Conservation (phyloP, 768 basidiomycete genomes). For the Kwoniella pini region DNA sequence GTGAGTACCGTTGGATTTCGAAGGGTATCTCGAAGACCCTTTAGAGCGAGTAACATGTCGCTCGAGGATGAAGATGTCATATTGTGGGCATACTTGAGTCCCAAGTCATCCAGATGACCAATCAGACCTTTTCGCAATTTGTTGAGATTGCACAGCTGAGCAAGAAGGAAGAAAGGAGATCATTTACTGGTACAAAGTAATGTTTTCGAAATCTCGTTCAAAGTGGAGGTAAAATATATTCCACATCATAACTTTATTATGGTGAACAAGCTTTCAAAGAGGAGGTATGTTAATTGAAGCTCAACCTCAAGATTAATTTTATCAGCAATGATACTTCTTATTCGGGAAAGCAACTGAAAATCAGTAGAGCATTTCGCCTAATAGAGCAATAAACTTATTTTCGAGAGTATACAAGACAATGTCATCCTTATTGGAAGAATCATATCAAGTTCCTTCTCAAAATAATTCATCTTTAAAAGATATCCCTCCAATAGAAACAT, state of each 20-base stretch:
- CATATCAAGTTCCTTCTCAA: slow-evolving; percentile 13
- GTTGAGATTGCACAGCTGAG: too few species aligned
- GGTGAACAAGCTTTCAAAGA: neutral
- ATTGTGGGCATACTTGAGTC: neutral
- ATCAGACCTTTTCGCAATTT: too few species aligned
- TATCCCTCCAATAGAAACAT: slow-evolving; percentile 56
- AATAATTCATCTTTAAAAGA: neutral
- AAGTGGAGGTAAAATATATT: slow-evolving; percentile 19
- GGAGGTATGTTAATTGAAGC: slow-evolving; percentile 3
- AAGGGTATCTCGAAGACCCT: slow-evolving; percentile 33
- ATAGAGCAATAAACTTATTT: neutral
- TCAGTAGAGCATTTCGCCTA: neutral
- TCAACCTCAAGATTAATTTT: too few species aligned
- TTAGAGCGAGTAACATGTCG: slow-evolving; percentile 14
- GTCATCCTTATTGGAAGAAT: slow-evolving; percentile 36
- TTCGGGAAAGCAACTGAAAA: too few species aligned
- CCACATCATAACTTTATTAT: slow-evolving; percentile 9
- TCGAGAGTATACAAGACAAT: slow-evolving; percentile 18
- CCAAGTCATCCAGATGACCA: too few species aligned
- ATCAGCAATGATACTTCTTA: too few species aligned
- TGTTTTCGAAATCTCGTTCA: slow-evolving; percentile 8
- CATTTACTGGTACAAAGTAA: too few species aligned
- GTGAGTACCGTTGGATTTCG: slow-evolving; percentile 16
- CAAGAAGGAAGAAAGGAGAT: slow-evolving; percentile 7
- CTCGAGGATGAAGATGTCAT: slow-evolving; percentile 11